phyloP scores from a whole-genome alignment of 1,139 yeast genomes.

The Oligophagozyma castellii region DNA sequence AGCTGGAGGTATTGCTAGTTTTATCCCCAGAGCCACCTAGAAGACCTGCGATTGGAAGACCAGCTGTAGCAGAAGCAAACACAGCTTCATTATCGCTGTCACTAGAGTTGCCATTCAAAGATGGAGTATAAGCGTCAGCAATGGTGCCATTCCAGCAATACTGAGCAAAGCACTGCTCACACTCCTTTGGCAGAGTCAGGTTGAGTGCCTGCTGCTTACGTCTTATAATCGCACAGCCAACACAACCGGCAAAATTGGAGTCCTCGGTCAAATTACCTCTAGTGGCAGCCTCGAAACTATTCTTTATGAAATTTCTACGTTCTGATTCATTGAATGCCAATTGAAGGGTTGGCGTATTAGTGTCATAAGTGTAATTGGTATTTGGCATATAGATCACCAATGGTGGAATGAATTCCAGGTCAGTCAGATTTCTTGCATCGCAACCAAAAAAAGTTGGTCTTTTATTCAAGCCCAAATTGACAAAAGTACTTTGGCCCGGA shows the following conservation, averaged over 20 bases:
- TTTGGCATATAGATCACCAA: conserved; percentile 68
- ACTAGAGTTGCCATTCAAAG: not conserved
- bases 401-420: conserved; percentile 44
- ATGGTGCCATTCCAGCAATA: conserved; percentile 70
- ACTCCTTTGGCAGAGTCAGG: conserved; percentile 48
- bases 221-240: conserved; percentile 76
- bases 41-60: conserved; percentile 13
- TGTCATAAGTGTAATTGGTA: conserved; percentile 47
- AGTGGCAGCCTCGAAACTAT: conserved; percentile 68
- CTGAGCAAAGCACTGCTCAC: conserved; percentile 50
- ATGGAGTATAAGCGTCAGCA: conserved; percentile 2
- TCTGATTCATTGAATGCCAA: conserved; percentile 46
- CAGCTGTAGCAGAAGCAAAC: conserved; percentile 2
- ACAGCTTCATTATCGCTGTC: conserved; percentile 1
- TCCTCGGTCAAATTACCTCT: conserved; percentile 62
- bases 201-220: conserved; percentile 66
- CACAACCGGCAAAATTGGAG: conserved; percentile 59
- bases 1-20: conserved; percentile 1
- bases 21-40: conserved; percentile 5
- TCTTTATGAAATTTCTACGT: conserved; percentile 45
- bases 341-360: conserved; percentile 61
- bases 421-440: conserved; percentile 48
- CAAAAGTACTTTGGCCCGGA: conserved; percentile 53
- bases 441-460: conserved; percentile 81
- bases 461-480: conserved; percentile 37